Evolutionary conservation across 306 rosid genomes (phyloP).

Genomic region (Gastrolobium bilobum): DNA sequence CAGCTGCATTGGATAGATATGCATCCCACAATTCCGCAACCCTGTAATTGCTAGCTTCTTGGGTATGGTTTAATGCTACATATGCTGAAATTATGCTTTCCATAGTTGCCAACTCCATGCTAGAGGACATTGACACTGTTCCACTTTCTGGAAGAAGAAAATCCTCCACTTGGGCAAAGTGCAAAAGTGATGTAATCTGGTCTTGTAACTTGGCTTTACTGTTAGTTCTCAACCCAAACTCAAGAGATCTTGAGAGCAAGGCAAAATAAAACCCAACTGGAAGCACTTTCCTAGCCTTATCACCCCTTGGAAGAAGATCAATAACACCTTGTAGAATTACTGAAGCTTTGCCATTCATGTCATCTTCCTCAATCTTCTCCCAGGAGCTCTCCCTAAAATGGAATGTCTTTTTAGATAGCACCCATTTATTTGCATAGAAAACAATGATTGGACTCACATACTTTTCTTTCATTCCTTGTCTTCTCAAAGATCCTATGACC

Average conservation of each 20-base stretch:
- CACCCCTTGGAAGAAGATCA: slow-evolving; percentile 73
- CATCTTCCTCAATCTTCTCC: slow-evolving; percentile 52
- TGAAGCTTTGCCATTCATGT: slow-evolving; percentile 51
- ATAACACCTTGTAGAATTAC: slow-evolving; percentile 73
- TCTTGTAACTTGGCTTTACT: slow-evolving; percentile 64
- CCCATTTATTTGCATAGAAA: slow-evolving; percentile 85
- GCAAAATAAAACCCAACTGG: slow-evolving; percentile 88
- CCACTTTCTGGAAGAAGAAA: slow-evolving; percentile 63
- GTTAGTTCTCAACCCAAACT: slow-evolving; percentile 57
- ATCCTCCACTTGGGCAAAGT: slow-evolving; percentile 72
- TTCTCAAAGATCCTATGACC: slow-evolving; percentile 76
- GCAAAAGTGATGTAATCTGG: slow-evolving; percentile 69
- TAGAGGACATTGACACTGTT: slow-evolving; percentile 58
- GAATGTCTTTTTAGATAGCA: slow-evolving; percentile 61
- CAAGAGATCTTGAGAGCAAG: slow-evolving; percentile 77
- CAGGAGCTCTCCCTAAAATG: slow-evolving; percentile 64
- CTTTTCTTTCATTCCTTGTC: slow-evolving; percentile 95
- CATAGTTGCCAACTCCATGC: slow-evolving; percentile 72
- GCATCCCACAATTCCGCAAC: slow-evolving; percentile 88
- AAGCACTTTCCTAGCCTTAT: slow-evolving; percentile 68
- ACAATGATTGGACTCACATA: slow-evolving; percentile 77
- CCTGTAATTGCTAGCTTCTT: slow-evolving; percentile 54
- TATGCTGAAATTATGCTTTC: slow-evolving; percentile 70
- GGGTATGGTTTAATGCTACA: slow-evolving; percentile 55
- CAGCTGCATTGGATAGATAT: slow-evolving; percentile 65